Evolutionary conservation across 2,329 filamentous ascomycete genomes (phyloP).

Genomic region (Scedosporium aurantiacum): DNA sequence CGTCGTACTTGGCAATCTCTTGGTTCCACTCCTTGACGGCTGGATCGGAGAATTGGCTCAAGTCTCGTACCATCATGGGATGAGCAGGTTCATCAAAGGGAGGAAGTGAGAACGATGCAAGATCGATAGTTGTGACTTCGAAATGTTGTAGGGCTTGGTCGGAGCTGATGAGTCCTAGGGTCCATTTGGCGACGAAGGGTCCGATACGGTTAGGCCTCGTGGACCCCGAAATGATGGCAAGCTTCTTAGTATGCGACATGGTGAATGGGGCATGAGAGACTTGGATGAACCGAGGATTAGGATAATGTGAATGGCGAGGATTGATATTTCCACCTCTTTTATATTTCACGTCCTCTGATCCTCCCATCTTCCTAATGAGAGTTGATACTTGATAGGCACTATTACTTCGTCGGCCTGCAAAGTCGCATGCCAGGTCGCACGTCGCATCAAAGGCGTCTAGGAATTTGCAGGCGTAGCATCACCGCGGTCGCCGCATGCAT

Average conservation of each 20-base stretch:
- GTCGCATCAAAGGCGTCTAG: neutral
- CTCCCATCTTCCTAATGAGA: neutral
- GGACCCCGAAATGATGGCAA: conserved; percentile 27
- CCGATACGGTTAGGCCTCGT: conserved; percentile 14
- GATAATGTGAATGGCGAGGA: neutral
- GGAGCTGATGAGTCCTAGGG: neutral
- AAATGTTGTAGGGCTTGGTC: neutral
- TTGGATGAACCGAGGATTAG: neutral
- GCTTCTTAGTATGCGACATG: conserved; percentile 3
- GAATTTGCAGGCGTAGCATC: no score
- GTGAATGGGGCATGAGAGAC: neutral
- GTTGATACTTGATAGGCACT: neutral
- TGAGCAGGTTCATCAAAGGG: conserved; percentile 31
- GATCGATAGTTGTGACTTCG: conserved; percentile 18
- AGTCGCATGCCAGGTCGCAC: neutral
- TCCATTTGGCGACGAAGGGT: neutral
- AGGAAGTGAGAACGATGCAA: conserved; percentile 29
- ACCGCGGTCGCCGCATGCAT: no score
- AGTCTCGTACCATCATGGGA: conserved; percentile 25
- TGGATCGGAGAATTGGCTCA: conserved; percentile 25
- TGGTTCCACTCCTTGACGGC: conserved; percentile 33
- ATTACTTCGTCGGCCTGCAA: neutral
- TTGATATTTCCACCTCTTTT: neutral
- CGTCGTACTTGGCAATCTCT: conserved; percentile 31
- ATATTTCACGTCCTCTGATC: neutral